Evolutionary conservation across 176 grass and related monocot genomes (phyloP).

Genomic region (Lolium perenne): DNA sequence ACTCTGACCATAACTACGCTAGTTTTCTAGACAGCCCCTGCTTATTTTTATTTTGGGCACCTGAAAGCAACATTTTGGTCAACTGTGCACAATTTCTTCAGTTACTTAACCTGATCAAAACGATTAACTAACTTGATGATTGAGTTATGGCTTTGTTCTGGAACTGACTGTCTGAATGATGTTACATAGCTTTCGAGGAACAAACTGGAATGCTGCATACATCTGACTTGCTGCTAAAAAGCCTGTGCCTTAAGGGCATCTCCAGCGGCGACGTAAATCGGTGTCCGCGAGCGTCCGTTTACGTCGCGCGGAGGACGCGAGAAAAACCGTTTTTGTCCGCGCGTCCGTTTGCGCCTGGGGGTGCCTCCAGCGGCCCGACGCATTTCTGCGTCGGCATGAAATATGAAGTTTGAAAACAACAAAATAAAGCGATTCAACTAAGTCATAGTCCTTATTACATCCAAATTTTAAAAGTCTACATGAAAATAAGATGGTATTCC

Average conservation of each 20-base stretch:
- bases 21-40: not conserved
- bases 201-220: slow-evolving; percentile 4
- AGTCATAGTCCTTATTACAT: no score
- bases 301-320: no score
- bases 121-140: not conserved
- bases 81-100: slow-evolving; percentile 26
- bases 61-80: slow-evolving; percentile 5
- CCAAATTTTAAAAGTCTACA: no score
- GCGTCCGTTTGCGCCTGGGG: no score
- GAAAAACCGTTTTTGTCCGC: no score
- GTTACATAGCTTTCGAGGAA: slow-evolving; percentile 41
- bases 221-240: slow-evolving; percentile 26
- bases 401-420: no score
- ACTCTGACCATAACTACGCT: not conserved
- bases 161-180: not conserved
- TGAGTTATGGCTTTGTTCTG: not conserved
- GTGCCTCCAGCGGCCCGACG: no score
- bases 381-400: no score
- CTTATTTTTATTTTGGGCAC: not conserved
- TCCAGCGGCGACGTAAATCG: no score
- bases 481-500: no score
- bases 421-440: no score
- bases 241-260: not conserved
- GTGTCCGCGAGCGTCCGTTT: no score
- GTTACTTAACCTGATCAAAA: not conserved